A percentile compares a stretch with the other conserved stretches of the same genome.
Conservation (phyloP, 805 yeast genomes). For the Vanderwaltozyma yarrowii region DNA sequence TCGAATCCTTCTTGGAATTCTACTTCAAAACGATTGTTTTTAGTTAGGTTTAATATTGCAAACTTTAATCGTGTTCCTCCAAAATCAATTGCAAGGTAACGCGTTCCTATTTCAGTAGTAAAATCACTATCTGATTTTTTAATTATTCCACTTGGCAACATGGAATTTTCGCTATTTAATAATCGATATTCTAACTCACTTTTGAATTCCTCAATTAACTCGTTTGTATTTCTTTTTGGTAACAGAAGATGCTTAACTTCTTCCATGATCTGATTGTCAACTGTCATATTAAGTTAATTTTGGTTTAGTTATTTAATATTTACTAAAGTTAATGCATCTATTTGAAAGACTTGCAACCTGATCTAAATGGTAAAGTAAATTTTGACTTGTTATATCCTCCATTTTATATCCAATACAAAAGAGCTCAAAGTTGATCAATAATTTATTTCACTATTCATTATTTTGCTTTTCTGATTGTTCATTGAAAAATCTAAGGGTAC, state of each 20-base stretch:
- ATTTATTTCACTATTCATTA: too few species aligned
- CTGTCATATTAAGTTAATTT: constrained; percentile 1
- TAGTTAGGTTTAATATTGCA: constrained; percentile 10
- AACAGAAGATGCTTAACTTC: constrained; percentile 5
- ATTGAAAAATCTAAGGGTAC: too few species aligned
- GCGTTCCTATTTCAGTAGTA: constrained; percentile 1
- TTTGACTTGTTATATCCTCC: too few species aligned
- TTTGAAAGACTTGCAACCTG: too few species aligned
- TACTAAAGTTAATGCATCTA: too few species aligned
- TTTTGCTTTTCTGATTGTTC: too few species aligned
- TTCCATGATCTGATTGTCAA: not conserved
- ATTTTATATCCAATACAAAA: too few species aligned
- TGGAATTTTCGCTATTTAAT: constrained; percentile 12
- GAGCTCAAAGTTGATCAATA: too few species aligned
- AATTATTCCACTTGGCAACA: constrained; percentile 11
- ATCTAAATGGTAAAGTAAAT: too few species aligned
- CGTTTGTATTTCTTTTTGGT: constrained; percentile 8
- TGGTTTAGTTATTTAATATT: too few species aligned
- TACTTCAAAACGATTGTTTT: constrained; percentile 8
- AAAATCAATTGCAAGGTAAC: constrained; percentile 19
- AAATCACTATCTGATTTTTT: not conserved
- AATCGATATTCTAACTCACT: constrained; percentile 11
- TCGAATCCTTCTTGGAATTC: constrained; percentile 7
- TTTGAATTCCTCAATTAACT: constrained; percentile 7
- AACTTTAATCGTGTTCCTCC: constrained; percentile 23